Percentiles rank a stretch among this genome's conserved stretches.
Conservation (phyloP, 2,329 filamentous ascomycete genomes). For the Coleophoma eucalyptorum region DNA sequence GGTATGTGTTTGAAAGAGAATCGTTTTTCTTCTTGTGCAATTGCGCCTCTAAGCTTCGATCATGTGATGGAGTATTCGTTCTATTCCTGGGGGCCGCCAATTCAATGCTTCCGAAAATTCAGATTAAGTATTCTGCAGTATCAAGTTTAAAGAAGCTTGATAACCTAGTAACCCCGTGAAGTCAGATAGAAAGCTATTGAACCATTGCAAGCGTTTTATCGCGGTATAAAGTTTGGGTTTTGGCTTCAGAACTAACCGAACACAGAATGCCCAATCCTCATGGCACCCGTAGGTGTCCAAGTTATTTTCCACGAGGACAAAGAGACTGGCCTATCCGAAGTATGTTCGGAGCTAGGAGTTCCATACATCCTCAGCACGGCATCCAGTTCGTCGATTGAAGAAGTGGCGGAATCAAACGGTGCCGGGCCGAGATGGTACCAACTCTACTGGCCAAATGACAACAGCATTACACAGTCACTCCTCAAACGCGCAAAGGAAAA, state of each 20-base stretch:
- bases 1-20: slow-evolving; percentile 20
- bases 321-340: slow-evolving; percentile 61
- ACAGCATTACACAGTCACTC: slow-evolving; percentile 62
- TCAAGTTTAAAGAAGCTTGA: no score
- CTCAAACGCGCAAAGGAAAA: slow-evolving; percentile 55
- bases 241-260: neutral
- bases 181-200: no score
- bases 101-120: no score
- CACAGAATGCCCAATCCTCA: slow-evolving; percentile 43
- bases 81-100: no score
- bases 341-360: slow-evolving; percentile 54
- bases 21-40: neutral
- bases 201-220: no score
- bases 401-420: slow-evolving; percentile 56
- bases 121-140: no score
- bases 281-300: slow-evolving; percentile 69
- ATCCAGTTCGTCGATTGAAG: slow-evolving; percentile 57
- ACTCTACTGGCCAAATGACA: slow-evolving; percentile 67
- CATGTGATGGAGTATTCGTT: neutral
- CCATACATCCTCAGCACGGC: slow-evolving; percentile 69
- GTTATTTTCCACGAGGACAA: slow-evolving; percentile 61
- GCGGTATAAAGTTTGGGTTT: no score
- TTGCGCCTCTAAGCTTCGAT: neutral
- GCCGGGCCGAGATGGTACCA: slow-evolving; percentile 66
- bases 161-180: no score